A percentile compares a stretch with the other conserved stretches of the same genome.
Evolutionary conservation across 805 yeast genomes (phyloP).

Genomic region (Ogataea populi-albae): DNA sequence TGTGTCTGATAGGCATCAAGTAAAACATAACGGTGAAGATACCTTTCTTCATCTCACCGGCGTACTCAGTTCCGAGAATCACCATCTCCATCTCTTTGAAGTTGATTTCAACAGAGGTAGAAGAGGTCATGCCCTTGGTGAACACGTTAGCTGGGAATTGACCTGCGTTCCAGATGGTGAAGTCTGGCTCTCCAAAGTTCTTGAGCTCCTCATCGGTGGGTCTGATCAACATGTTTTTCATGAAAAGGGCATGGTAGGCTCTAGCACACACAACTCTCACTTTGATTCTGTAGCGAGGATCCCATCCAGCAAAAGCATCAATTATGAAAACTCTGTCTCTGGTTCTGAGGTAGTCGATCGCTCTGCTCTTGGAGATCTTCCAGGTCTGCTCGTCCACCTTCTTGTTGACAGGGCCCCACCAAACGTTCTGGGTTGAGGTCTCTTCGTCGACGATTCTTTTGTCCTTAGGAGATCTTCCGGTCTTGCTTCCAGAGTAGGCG

Average conservation of each 20-base stretch:
- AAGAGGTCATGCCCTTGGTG: conserved; percentile 96
- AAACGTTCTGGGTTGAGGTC: conserved; percentile 74
- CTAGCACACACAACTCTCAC: conserved; percentile 96
- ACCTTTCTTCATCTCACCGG: conserved; percentile 99
- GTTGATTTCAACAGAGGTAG: conserved; percentile 93
- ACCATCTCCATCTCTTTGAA: conserved; percentile 99
- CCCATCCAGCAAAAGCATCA: conserved; percentile 99
- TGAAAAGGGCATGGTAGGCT: conserved; percentile 96
- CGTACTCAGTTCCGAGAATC: conserved; percentile 96
- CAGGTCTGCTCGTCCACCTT: conserved; percentile 92
- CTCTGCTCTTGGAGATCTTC: conserved; percentile 94
- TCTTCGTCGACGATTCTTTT: conserved; percentile 96
- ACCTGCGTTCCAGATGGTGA: conserved; percentile 97
- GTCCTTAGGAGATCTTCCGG: conserved; percentile 98
- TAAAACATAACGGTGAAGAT: conserved; percentile 98
- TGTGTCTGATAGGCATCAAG: conserved; percentile 92
- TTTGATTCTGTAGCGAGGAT: conserved; percentile 93
- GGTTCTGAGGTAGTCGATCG: conserved; percentile 93
- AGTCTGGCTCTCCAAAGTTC: conserved; percentile 94
- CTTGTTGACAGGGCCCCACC: conserved; percentile 99
- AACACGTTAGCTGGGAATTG: conserved; percentile 96
- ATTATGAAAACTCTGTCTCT: conserved; percentile 91
- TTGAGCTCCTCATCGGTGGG: conserved; percentile 88
- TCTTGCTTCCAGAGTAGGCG: conserved; percentile 93
- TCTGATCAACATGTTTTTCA: conserved; percentile 96